These are phyloP conservation scores for Suillus weaverae DNA, from an alignment of 768 basidiomycete genomes.

Conservation along the genomic window DNA sequence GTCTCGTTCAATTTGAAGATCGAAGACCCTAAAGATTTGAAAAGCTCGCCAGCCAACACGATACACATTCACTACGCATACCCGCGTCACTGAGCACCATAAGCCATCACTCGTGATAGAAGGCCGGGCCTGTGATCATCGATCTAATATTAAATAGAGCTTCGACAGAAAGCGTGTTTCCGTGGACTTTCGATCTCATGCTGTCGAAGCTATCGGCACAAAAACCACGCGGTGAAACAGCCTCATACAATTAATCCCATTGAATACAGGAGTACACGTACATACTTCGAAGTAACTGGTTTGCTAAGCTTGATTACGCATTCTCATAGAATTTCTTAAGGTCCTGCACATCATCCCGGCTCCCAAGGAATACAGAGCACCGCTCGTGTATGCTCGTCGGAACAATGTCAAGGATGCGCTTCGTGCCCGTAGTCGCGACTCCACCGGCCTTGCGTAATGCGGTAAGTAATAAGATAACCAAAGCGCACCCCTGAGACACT, in stretches of 20 bases:
- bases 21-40: neutral
- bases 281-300: neutral
- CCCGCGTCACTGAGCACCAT: neutral
- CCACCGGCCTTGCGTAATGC: constrained; percentile 75
- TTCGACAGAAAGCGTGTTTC: neutral
- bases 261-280: neutral
- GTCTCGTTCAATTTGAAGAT: neutral
- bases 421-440: constrained; percentile 92
- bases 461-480: neutral
- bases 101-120: neutral
- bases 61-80: neutral
- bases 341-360: constrained; percentile 90
- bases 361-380: constrained; percentile 91
- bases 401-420: constrained; percentile 88
- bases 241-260: neutral
- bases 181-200: neutral
- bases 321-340: constrained; percentile 80
- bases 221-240: neutral
- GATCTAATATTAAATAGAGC: neutral
- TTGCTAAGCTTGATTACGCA: constrained; percentile 18
- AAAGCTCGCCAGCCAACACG: too few species aligned
- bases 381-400: constrained; percentile 89
- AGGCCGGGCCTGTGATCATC: neutral
- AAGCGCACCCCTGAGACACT: constrained; percentile 14
- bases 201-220: neutral